Evolutionary conservation across 1,139 yeast species (phyloP), one percentile per base, ranked within the genome.

Genomic region (Hyphopichia burtonii): DNA sequence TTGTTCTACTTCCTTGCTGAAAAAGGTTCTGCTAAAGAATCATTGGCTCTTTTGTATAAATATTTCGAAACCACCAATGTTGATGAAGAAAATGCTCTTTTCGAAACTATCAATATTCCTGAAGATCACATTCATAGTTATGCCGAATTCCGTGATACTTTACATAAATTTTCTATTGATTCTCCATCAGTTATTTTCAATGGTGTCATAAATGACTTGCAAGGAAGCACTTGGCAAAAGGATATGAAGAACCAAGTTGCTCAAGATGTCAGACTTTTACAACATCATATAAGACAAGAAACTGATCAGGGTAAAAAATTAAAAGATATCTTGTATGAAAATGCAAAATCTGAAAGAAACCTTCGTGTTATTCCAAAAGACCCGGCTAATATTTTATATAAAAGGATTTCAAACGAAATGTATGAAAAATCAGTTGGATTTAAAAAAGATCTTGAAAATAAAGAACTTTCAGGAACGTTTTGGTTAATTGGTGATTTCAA

Each of bases 131-230:
- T 50, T 3, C 38, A 40, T 2, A 49, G 47, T 7, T 52, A 75
- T 12, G 48, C 36, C 14, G 46, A 57, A 11, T 52, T 53, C 23
- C 23, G 44, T 4, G 58, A 62, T 3, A 52, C 66, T 0, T 50
- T 52, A 14, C 54, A 52, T 4, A 61, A 51, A 38, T 72, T 57
- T 47, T 78, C 80, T 2, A 61, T 84, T 30, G 44, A 52, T 0
- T 56, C 62, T 1, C 83, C 91, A 0, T 64, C 79, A 0, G 66
- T 88, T 4, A 74, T 89, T 41, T 78, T 82, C 34, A 87, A 93
- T 60, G 98, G 98, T 35, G 80, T 83, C 2, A 73, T 87, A 20
- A 63, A 68, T 47, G 74, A 61, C 15, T 53, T 74, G 45, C 44
- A 53, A 6, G 50, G 70, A 2, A 61, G 65, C 2, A 56, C 56